Evolutionary conservation across 1,284 basidiomycete species (phyloP), one percentile per base, ranked within the genome.

Genomic region (Porodaedalea pini): DNA sequence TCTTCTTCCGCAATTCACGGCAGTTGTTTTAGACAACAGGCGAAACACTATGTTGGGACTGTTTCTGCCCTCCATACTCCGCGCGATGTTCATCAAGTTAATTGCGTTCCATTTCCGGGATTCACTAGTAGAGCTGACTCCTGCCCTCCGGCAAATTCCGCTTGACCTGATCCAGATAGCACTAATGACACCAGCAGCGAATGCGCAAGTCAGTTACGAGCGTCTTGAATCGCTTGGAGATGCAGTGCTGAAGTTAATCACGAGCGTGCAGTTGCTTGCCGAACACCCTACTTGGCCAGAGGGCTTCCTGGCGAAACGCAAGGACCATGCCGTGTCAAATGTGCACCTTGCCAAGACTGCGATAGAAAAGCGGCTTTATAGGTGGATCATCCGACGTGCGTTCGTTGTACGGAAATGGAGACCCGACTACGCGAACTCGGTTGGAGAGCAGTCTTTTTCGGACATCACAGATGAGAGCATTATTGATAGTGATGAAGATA

Each of bases 171-270:
- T 90, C 23, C 71, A 71, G 2, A 75, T 73, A 0, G 86, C 87
- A 0, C 71, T 80, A 7, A 84, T 83, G 0, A 81, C 86, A 0
- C 83, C 86, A 0, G 75, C 75, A 0, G 75, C 86, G 1, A 77
- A 79, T 51, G 86, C 86, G 63, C 67, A 56, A 6, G 68, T 63
- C 47, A 84, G 92, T 65, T 93, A 92, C 64, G 82, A 94, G 67
- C 81, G 88, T 1, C 73, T 92, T 11, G 91, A 94, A 67, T 86
- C 85, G 0, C 75, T 94, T 6, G 91, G 91, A 0, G 91, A 93
- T 65, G 82, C 85, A 0, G 84, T 90, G 0, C 76, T 94, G 37
- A 92, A 94, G 68, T 83, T 86, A 60, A 68, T 82, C 13, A 78
- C 78, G 5, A 78, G 79, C 15, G 69, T 90, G 6, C 84, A 91